Evolutionary conservation across 2,329 filamentous ascomycete species (phyloP).

Genomic region (Parastagonospora nodorum): DNA sequence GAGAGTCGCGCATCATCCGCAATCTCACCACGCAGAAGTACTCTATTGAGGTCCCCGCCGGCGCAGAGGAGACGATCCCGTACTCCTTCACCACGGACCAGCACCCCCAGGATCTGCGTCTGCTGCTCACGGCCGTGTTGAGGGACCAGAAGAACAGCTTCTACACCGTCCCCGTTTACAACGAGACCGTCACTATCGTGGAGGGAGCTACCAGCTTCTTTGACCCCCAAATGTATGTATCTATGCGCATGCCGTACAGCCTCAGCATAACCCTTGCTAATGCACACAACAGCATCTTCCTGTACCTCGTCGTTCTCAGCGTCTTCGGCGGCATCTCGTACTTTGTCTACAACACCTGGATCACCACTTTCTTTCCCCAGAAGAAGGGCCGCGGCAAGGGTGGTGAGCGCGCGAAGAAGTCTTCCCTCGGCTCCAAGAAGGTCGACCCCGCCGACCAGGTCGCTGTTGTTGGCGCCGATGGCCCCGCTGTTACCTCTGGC

Average conservation of each 20-base stretch:
- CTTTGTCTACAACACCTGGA: conserved; percentile 99
- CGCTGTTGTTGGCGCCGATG: conserved; percentile 71
- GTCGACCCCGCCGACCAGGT: conserved; percentile 63
- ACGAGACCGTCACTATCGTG: conserved; percentile 82
- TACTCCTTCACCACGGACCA: conserved; percentile 90
- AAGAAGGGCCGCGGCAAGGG: conserved; percentile 64
- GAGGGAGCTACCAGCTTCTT: conserved; percentile 90
- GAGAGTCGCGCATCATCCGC: conserved; percentile 67
- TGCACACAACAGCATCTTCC: conserved; percentile 75
- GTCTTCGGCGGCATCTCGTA: conserved; percentile 81
- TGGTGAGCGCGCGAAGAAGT: conserved; percentile 68
- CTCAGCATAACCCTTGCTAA: conserved; percentile 15
- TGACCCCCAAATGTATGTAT: conserved; percentile 88
- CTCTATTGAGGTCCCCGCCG: conserved; percentile 73
- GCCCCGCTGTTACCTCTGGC: conserved; percentile 69
- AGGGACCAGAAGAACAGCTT: conserved; percentile 68
- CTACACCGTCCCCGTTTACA: conserved; percentile 80
- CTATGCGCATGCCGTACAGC: not conserved
- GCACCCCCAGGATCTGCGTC: conserved; percentile 84
- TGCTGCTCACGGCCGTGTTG: conserved; percentile 78
- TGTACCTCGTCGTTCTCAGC: conserved; percentile 87
- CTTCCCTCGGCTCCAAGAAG: conserved; percentile 69
- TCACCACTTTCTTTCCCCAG: conserved; percentile 94
- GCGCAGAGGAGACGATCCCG: conserved; percentile 75
- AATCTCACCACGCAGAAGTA: conserved; percentile 84